Evolutionary conservation across 1,284 basidiomycete species (phyloP), one percentile per base, ranked within the genome.

Genomic region (Ceratobasidium theobromae): DNA sequence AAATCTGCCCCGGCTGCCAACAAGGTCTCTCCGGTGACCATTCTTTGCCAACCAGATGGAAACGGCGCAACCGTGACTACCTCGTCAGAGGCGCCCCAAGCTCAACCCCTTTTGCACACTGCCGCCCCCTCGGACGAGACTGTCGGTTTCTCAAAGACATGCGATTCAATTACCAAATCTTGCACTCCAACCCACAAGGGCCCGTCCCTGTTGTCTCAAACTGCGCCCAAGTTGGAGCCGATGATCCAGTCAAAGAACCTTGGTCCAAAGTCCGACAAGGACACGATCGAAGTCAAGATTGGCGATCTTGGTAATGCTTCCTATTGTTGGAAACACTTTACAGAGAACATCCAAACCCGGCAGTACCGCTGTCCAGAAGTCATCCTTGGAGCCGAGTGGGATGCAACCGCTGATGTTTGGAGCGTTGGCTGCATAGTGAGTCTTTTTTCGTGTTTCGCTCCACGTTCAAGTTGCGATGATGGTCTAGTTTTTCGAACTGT

Each of bases 341-440:
- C 69, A 8, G 62, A 68, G 76, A 93, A 95, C 73, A 96, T 96
- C 71, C 96, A 99, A 79, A 99, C 97, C 45, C 80, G 96, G 70
- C 96, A 98, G 75, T 98, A 98, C 76, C 87, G 97, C 40, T 95
- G 93, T 80, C 96, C 97, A 0, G 96, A 99, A 76, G 96, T 98
- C 62, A 96, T 99, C 65, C 80, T 99, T 1, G 55, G 55, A 12
- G 21, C 55, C 4, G 55, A 58, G 23, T 58, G 55, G 55, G 43
- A 58, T 30, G 55, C 55, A 18, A 58, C 55, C 3, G 55, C 55
- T 8, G 55, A 58, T 33, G 40, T 58, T 25, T 58, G 55, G 55
- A 58, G 55, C 32, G 55, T 97, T 0, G 91, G 94, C 0, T 95
- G 93, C 77, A 87, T 98, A 78, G 92, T 95, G 60, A 53, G 51